Evolutionary conservation across 176 grass and related monocot species (phyloP).

Genomic region (Avena sativa): DNA sequence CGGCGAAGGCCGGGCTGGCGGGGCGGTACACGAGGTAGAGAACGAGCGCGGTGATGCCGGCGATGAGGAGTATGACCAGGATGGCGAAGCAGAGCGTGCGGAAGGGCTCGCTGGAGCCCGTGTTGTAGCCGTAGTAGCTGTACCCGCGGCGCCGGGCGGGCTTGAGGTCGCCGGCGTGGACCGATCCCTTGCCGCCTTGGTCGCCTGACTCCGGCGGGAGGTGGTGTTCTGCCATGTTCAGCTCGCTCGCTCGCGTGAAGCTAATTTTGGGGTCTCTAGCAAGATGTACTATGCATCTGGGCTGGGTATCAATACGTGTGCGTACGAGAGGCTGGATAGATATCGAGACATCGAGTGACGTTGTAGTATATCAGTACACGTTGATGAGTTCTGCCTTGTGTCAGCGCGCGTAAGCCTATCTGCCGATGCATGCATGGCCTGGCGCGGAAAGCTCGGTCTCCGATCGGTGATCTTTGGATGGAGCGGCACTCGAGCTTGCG

Average conservation of each 20-base stretch:
- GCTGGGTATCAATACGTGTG: background rate
- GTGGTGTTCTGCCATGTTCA: slow-evolving; percentile 40
- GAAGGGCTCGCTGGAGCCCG: background rate
- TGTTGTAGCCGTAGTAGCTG: slow-evolving; percentile 7
- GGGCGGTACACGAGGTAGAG: slow-evolving; percentile 80
- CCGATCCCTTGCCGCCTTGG: slow-evolving; percentile 8
- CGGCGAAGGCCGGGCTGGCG: slow-evolving; percentile 48
- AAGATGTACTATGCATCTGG: background rate
- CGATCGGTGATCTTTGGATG: slow-evolving; percentile 19
- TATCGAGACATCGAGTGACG: background rate
- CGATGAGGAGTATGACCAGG: slow-evolving; percentile 33
- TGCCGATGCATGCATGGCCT: background rate
- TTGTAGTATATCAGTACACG: background rate
- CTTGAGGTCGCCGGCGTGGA: slow-evolving; percentile 45
- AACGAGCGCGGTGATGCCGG: slow-evolving; percentile 54
- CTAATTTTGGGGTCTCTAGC: background rate
- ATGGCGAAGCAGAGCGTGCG: slow-evolving; percentile 44
- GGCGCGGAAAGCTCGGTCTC: background rate
- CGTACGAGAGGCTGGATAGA: background rate
- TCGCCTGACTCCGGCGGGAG: slow-evolving; percentile 47
- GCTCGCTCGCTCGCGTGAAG: too few species aligned
- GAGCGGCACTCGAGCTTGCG: background rate
- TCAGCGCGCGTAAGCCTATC: background rate
- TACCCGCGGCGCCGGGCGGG: slow-evolving; percentile 21
- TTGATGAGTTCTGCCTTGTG: background rate